A percentile compares a stretch with the other conserved stretches of the same genome.
Conservation (phyloP, 169 alveolate genomes). For the Plasmodium vinckei region DNA sequence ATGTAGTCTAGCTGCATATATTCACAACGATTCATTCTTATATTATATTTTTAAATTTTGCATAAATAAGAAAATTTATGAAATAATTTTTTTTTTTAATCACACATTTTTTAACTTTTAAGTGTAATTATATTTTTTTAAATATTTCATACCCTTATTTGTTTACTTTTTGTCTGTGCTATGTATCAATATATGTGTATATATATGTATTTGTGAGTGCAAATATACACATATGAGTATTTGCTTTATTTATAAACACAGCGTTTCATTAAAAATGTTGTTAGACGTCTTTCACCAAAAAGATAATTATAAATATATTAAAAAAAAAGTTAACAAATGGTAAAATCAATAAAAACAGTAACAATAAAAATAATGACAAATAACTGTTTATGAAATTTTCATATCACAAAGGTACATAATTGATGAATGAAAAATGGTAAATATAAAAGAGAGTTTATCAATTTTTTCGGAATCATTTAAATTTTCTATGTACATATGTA, state of each 20-base stretch:
- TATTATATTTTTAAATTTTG: no score
- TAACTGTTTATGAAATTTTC: constrained; percentile 11
- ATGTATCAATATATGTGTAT: constrained; percentile 2
- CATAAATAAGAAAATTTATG: no score
- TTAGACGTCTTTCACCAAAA: neutral
- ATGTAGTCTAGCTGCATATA: no score
- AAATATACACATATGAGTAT: neutral
- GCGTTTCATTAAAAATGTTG: neutral
- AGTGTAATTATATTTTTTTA: no score
- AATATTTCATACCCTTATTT: no score
- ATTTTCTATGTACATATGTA: constrained; percentile 76
- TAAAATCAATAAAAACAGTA: neutral
- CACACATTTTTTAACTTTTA: no score
- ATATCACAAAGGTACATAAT: constrained; percentile 75
- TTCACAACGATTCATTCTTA: no score
- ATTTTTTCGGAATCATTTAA: constrained; percentile 69
- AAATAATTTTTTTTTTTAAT: no score
- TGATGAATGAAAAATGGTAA: constrained; percentile 73
- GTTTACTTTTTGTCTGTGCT: no score
- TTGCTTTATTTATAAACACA: constrained; percentile 1
- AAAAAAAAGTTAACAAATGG: neutral
- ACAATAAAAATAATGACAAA: neutral
- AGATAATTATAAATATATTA: neutral
- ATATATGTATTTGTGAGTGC: neutral
- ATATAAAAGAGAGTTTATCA: constrained; percentile 72